These are phyloP conservation scores for Cercis canadensis DNA, from an alignment of 306 rosid genomes.

Conservation along the genomic window DNA sequence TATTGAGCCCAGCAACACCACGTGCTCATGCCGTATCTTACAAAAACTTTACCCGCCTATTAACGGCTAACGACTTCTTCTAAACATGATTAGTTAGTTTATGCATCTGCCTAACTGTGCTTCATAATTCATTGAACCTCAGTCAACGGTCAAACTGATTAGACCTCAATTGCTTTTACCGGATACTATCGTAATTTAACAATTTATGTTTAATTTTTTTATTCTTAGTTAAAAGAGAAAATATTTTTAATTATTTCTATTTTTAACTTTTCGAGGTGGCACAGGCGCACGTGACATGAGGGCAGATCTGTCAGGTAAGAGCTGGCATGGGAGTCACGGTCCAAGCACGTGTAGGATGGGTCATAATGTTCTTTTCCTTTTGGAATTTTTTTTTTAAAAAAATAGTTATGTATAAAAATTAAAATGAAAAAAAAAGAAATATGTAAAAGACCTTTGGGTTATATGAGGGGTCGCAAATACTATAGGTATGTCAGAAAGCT, in stretches of 20 bases:
- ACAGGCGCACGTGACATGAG: conserved; percentile 55
- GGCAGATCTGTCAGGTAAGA: conserved; percentile 51
- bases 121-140: no score
- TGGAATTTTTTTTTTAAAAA: neutral
- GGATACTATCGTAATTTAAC: no score
- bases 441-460: no score
- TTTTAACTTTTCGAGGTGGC: conserved; percentile 35
- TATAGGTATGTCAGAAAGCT: no score
- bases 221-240: neutral
- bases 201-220: no score
- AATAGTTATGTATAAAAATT: no score
- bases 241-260: neutral
- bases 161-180: no score
- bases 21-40: neutral
- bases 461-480: no score
- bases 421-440: no score
- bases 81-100: conserved; percentile 30
- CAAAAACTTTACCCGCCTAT: neutral
- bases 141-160: no score
- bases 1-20: neutral
- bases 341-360: conserved; percentile 38
- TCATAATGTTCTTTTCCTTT: conserved; percentile 29
- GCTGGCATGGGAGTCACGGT: conserved; percentile 60
- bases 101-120: no score
- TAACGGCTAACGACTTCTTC: conserved; percentile 37